These are phyloP conservation scores for Coniferiporia sulphurascens DNA, from an alignment of 1,284 basidiomycete species.

Conservation along the genomic window DNA sequence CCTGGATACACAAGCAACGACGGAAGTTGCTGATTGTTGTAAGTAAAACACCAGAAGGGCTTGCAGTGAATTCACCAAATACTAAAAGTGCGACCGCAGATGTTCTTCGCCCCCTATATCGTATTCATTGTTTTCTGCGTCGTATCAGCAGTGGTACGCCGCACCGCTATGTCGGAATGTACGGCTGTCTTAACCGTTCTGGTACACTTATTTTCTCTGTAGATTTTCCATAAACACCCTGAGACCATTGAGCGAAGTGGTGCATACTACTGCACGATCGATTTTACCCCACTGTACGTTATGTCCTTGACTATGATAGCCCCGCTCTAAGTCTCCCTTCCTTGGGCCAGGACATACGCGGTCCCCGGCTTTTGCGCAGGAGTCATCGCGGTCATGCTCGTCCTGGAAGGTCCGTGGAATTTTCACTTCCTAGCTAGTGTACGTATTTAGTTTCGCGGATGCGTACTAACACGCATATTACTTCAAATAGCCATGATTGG, in stretches of 20 bases:
- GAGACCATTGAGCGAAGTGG: slow-evolving; percentile 7
- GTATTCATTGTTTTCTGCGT: slow-evolving; percentile 13
- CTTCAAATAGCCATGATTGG: slow-evolving; percentile 9
- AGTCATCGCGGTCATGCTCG: slow-evolving; percentile 15
- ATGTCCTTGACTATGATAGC: neutral
- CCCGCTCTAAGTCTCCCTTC: too few species aligned
- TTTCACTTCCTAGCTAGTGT: neutral
- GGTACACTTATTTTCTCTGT: neutral
- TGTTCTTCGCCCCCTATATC: slow-evolving; percentile 13
- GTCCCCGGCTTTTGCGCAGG: slow-evolving; percentile 14
- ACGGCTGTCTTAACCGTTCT: neutral
- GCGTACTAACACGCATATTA: neutral
- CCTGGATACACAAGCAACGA: slow-evolving; percentile 9
- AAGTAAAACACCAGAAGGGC: neutral
- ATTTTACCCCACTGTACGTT: slow-evolving; percentile 12
- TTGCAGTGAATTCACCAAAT: neutral
- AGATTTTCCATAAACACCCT: slow-evolving; percentile 9
- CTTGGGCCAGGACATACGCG: neutral
- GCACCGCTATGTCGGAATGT: neutral
- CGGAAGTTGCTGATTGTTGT: slow-evolving; percentile 4
- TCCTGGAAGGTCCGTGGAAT: slow-evolving; percentile 9
- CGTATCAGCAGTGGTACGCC: slow-evolving; percentile 8
- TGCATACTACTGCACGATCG: slow-evolving; percentile 14
- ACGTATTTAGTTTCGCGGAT: neutral
- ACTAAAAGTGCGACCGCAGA: neutral